Evolutionary conservation across 106 monocot species (phyloP).

Genomic region (Dioscorea dumetorum): DNA sequence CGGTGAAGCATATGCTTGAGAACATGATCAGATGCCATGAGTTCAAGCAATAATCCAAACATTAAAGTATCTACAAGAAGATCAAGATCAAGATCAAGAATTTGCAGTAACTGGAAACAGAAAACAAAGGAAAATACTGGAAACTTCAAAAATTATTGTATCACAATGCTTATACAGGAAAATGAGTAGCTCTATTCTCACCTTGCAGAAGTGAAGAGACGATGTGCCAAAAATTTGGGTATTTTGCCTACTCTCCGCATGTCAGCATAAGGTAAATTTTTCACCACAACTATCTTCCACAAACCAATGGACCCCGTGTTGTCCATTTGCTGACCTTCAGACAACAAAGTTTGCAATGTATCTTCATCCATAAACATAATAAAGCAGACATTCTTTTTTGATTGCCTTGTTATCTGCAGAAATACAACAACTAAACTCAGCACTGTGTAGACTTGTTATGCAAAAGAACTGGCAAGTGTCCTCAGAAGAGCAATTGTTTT

Average conservation of each 20-base stretch:
- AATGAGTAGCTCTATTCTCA: slow-evolving; percentile 12
- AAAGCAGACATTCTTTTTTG: slow-evolving; percentile 86
- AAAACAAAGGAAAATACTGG: too few relatives aligned
- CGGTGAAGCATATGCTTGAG: too few relatives aligned
- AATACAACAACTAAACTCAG: neutral
- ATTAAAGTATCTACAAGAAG: too few relatives aligned
- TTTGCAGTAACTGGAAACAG: too few relatives aligned
- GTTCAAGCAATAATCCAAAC: too few relatives aligned
- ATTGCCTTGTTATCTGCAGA: slow-evolving; percentile 68
- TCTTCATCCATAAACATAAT: slow-evolving; percentile 87
- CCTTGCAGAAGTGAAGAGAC: slow-evolving; percentile 90
- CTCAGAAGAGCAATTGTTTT: too few relatives aligned
- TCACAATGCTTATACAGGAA: too few relatives aligned
- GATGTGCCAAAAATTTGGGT: slow-evolving; percentile 79
- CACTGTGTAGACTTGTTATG: too few relatives aligned
- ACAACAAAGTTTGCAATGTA: slow-evolving; percentile 60
- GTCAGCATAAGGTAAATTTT: slow-evolving; percentile 68
- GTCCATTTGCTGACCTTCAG: slow-evolving; percentile 76
- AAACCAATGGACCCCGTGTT: slow-evolving; percentile 63
- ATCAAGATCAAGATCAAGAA: too few relatives aligned
- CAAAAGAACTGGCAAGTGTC: too few relatives aligned
- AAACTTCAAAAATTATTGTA: too few relatives aligned
- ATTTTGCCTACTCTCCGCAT: slow-evolving; percentile 94
- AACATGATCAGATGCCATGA: too few relatives aligned
- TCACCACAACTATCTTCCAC: slow-evolving; percentile 79